phyloP scores from a whole-genome alignment of 768 basidiomycete species.

The Psilocybe azurescens region DNA sequence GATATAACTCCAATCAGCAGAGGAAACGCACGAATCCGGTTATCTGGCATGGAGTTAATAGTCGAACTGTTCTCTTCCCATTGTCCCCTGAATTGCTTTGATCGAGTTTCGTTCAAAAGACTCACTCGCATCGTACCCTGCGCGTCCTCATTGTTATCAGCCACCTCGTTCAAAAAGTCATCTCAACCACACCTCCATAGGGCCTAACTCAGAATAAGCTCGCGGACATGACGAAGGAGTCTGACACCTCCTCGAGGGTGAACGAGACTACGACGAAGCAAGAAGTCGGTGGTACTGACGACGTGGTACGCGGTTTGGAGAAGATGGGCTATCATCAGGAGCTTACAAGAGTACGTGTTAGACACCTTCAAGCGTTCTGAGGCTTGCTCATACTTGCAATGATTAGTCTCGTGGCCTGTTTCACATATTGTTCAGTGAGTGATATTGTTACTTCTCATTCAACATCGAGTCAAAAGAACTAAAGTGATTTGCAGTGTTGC shows the following conservation, averaged over 20 bases:
- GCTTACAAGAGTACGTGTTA: slow-evolving; percentile 48
- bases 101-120: too few relatives aligned
- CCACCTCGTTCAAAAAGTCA: neutral
- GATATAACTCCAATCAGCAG: neutral
- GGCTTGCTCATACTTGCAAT: neutral
- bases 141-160: neutral
- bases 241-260: neutral
- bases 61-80: neutral
- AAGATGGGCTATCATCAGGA: slow-evolving; percentile 63
- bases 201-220: neutral
- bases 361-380: neutral
- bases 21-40: neutral
- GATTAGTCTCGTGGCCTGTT: slow-evolving; percentile 52
- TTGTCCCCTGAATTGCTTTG: neutral
- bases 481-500: slow-evolving; percentile 42
- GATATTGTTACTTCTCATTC: neutral
- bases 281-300: slow-evolving; percentile 5
- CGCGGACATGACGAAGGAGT: neutral
- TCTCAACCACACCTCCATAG: too few relatives aligned
- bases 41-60: neutral
- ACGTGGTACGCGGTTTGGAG: slow-evolving; percentile 42
- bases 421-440: slow-evolving; percentile 61
- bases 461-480: neutral
- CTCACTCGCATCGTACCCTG: too few relatives aligned
- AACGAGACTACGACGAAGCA: neutral